Evolutionary conservation across 495 filamentous ascomycete species (phyloP).

Genomic region (Aspergillus olivimuriae): DNA sequence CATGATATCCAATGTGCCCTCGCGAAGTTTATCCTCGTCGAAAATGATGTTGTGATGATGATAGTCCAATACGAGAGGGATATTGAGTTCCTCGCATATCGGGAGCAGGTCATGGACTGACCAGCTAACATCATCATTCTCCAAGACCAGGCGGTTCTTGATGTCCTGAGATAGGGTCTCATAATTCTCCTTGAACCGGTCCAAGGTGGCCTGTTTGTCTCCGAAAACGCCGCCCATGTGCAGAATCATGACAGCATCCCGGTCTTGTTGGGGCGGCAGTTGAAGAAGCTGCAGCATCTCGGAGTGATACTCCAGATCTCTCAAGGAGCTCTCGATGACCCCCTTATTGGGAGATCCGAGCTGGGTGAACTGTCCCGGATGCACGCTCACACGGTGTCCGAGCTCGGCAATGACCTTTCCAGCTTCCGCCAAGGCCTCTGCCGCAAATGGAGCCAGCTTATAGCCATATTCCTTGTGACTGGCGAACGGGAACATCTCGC

Average conservation of each 20-base stretch:
- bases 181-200: constrained; percentile 80
- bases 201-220: constrained; percentile 75
- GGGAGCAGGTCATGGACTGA: constrained; percentile 87
- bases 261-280: constrained; percentile 71
- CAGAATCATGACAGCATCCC: constrained; percentile 89
- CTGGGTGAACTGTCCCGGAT: constrained; percentile 93
- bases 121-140: constrained; percentile 92
- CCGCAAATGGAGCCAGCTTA: constrained; percentile 78
- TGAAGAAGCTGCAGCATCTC: constrained; percentile 76
- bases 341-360: constrained; percentile 69
- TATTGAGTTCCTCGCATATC: constrained; percentile 86
- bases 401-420: constrained; percentile 73
- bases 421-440: constrained; percentile 66
- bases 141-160: constrained; percentile 78
- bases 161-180: constrained; percentile 54
- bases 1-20: constrained; percentile 80
- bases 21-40: constrained; percentile 61
- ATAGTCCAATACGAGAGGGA: constrained; percentile 87
- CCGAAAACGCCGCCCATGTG: constrained; percentile 93
- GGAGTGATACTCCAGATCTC: constrained; percentile 85
- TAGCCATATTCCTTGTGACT: constrained; percentile 86
- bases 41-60: constrained; percentile 97
- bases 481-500: constrained; percentile 96
- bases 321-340: constrained; percentile 68
- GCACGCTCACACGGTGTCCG: constrained; percentile 81